These are phyloP conservation scores for Niveomyces coronatus DNA, from an alignment of 2,329 filamentous ascomycete species.

Conservation along the genomic window DNA sequence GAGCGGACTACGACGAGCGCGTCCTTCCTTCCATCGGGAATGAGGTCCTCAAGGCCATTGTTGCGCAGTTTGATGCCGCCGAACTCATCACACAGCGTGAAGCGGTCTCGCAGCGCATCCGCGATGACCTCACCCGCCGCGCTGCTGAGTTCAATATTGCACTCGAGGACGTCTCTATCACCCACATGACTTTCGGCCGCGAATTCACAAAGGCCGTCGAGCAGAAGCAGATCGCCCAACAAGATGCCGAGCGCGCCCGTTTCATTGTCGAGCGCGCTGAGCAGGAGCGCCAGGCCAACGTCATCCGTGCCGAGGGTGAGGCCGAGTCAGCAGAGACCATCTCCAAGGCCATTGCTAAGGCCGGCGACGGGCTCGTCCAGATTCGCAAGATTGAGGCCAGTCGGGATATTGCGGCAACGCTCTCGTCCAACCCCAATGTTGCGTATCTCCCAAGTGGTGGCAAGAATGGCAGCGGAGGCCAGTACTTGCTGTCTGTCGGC, in stretches of 20 bases:
- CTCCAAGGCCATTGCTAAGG: conserved; percentile 84
- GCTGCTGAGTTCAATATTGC: conserved; percentile 98
- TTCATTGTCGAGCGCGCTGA: conserved; percentile 99
- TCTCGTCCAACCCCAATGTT: conserved; percentile 87
- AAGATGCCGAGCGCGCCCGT: conserved; percentile 91
- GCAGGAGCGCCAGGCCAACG: conserved; percentile 97
- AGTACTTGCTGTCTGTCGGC: conserved; percentile 44
- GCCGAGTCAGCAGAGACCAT: conserved; percentile 95
- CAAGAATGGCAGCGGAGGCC: conserved; percentile 45
- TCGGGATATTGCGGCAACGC: conserved; percentile 85
- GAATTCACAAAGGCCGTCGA: conserved; percentile 98
- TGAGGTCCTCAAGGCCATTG: conserved; percentile 97
- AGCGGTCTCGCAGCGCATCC: conserved; percentile 91
- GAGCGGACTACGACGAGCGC: conserved; percentile 96
- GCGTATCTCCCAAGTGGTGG: conserved; percentile 83
- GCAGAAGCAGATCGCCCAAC: conserved; percentile 99
- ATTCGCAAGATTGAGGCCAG: conserved; percentile 96
- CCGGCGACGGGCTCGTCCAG: conserved; percentile 85
- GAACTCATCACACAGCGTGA: conserved; percentile 99
- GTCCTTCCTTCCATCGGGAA: conserved; percentile 98
- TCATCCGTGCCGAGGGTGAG: conserved; percentile 96
- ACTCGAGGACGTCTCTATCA: conserved; percentile 97
- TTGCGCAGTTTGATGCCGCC: conserved; percentile 96
- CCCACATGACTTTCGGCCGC: conserved; percentile 99
- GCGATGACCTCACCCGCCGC: conserved; percentile 80